A percentile compares a stretch with the other conserved stretches of the same genome.
Evolutionary conservation across 495 filamentous ascomycete genomes (phyloP).

Genomic region (Penicillium bialowiezense): DNA sequence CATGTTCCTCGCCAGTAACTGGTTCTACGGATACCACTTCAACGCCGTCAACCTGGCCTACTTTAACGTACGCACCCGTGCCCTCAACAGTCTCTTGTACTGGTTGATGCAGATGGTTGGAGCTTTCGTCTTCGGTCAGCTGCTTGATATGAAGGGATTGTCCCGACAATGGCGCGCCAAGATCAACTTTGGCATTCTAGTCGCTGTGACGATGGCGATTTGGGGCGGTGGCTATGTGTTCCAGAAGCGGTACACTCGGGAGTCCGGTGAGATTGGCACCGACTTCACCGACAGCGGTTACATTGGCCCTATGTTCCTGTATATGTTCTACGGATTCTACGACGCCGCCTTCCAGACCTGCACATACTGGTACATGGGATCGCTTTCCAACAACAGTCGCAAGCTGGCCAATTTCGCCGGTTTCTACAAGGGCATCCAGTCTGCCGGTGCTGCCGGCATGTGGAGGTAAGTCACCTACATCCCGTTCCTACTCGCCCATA

Average conservation of each 20-base stretch:
- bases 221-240: constrained; percentile 90
- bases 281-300: constrained; percentile 70
- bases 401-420: constrained; percentile 91
- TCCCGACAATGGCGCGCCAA: constrained; percentile 75
- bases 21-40: constrained; percentile 53
- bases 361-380: constrained; percentile 94
- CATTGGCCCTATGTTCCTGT: constrained; percentile 82
- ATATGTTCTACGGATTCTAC: constrained; percentile 91
- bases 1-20: constrained; percentile 65
- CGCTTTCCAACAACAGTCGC: constrained; percentile 84
- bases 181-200: constrained; percentile 60
- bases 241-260: constrained; percentile 62
- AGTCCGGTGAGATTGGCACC: constrained; percentile 39
- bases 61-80: constrained; percentile 78
- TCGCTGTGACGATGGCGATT: constrained; percentile 72
- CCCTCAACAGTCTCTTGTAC: constrained; percentile 83
- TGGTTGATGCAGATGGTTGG: constrained; percentile 87
- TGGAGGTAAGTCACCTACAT: constrained; percentile 54
- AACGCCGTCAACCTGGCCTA: constrained; percentile 57
- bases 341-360: constrained; percentile 84
- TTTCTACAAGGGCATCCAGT: constrained; percentile 97
- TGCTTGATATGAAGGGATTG: constrained; percentile 63
- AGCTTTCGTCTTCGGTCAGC: constrained; percentile 72
- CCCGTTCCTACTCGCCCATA: not conserved
- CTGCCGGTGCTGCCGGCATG: constrained; percentile 84